Percentiles rank a stretch among this genome's conserved stretches.
Conservation (phyloP, 768 basidiomycete genomes). For the Coprinopsis sp. region DNA sequence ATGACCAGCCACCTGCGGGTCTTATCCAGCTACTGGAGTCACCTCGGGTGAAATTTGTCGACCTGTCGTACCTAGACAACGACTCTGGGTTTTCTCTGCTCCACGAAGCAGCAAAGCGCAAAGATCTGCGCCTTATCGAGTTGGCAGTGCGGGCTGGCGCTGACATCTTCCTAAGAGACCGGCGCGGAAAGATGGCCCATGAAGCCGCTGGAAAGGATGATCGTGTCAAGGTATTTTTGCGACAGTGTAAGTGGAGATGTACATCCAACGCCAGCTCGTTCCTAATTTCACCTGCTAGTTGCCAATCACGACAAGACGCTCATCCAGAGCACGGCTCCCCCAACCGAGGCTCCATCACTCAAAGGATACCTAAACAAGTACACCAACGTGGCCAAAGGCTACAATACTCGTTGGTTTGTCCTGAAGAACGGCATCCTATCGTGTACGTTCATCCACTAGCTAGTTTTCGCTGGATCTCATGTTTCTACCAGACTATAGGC, state of each 20-base stretch:
- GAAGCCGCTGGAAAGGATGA: constrained; percentile 77
- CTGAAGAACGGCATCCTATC: constrained; percentile 81
- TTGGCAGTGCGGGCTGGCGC: constrained; percentile 82
- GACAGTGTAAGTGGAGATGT: constrained; percentile 77
- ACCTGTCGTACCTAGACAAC: constrained; percentile 79
- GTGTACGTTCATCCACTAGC: constrained; percentile 44
- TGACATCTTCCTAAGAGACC: constrained; percentile 83
- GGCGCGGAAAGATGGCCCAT: constrained; percentile 61
- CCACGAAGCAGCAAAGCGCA: constrained; percentile 81
- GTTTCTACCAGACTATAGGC: constrained; percentile 59
- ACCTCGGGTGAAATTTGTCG: constrained; percentile 64
- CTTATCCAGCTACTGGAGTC: constrained; percentile 60
- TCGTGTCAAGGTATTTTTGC: constrained; percentile 72
- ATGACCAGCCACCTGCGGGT: constrained; percentile 34
- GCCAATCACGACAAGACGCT: constrained; percentile 77
- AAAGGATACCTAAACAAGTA: constrained; percentile 89
- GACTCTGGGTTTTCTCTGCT: constrained; percentile 72
- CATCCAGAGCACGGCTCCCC: constrained; percentile 40
- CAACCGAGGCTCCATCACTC: constrained; percentile 53
- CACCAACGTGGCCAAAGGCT: constrained; percentile 87
- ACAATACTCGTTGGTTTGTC: constrained; percentile 89
- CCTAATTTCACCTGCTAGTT: constrained; percentile 35
- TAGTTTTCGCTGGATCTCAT: constrained; percentile 12
- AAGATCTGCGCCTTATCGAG: constrained; percentile 78
- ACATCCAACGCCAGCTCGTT: constrained; percentile 1